These are phyloP conservation scores for Colletotrichum eleusines DNA, from an alignment of 2,329 filamentous ascomycete genomes.

Conservation along the genomic window DNA sequence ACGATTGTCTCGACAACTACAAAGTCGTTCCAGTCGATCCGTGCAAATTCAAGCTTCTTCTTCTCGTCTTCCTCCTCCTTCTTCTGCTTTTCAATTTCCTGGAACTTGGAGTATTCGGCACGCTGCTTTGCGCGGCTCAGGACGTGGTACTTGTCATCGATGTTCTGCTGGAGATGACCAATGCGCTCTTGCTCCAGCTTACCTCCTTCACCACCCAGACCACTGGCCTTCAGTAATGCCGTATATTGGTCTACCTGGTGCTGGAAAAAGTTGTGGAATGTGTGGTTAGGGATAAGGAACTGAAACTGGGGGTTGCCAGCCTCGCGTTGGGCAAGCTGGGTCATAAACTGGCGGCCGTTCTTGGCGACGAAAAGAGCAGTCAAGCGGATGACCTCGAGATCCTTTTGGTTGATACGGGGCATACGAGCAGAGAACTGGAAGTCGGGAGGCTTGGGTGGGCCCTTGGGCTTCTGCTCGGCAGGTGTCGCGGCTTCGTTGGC, in stretches of 20 bases:
- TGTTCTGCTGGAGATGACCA: conserved; percentile 78
- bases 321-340: conserved; percentile 88
- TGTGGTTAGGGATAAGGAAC: conserved; percentile 95
- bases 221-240: conserved; percentile 77
- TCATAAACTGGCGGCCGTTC: conserved; percentile 93
- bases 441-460: conserved; percentile 85
- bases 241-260: conserved; percentile 94
- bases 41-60: conserved; percentile 79
- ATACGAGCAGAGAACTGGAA: conserved; percentile 96
- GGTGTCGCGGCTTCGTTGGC: conserved; percentile 70
- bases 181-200: conserved; percentile 80
- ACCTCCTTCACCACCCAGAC: conserved; percentile 73
- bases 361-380: conserved; percentile 94
- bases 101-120: conserved; percentile 87
- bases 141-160: conserved; percentile 83
- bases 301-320: conserved; percentile 94
- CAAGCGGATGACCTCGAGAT: conserved; percentile 79
- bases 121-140: conserved; percentile 85
- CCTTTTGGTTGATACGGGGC: conserved; percentile 96
- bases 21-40: conserved; percentile 99
- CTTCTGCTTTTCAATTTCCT: conserved; percentile 87
- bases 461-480: conserved; percentile 75
- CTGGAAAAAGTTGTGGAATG: conserved; percentile 95
- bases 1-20: conserved; percentile 94
- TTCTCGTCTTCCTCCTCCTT: conserved; percentile 90